Evolutionary conservation across 495 filamentous ascomycete species (phyloP).

Genomic region (Durotheca rogersii): DNA sequence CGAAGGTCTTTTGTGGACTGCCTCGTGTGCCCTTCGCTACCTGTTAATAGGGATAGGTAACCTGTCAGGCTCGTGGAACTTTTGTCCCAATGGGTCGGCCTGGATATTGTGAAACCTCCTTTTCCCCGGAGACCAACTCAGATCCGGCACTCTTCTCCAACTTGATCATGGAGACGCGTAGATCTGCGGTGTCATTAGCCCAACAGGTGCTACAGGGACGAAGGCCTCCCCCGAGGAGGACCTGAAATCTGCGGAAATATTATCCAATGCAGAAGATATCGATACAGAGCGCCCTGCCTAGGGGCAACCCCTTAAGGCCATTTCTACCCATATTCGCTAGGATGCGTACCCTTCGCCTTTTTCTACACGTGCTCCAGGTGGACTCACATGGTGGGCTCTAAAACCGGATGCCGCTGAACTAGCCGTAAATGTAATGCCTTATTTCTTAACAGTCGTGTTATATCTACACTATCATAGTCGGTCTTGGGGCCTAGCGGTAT

Average conservation of each 20-base stretch:
- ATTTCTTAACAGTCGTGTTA: too few species aligned
- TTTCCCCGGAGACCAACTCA: constrained; percentile 3
- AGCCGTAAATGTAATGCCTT: too few species aligned
- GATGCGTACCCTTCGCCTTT: too few species aligned
- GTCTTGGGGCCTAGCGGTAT: constrained; percentile 8
- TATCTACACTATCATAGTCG: neutral
- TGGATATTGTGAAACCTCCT: constrained; percentile 7
- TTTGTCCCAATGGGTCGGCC: constrained; percentile 1
- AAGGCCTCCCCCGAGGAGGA: constrained; percentile 10
- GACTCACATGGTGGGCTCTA: too few species aligned
- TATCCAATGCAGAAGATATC: neutral
- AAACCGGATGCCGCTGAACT: too few species aligned
- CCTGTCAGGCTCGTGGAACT: neutral
- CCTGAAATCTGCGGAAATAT: neutral
- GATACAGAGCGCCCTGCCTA: neutral
- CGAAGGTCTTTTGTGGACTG: neutral
- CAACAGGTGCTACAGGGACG: neutral
- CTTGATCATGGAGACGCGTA: constrained; percentile 1
- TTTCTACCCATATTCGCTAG: too few species aligned
- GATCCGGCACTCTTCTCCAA: neutral
- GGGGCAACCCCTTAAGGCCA: too few species aligned
- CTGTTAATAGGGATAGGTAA: neutral
- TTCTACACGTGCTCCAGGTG: too few species aligned
- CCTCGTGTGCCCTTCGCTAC: neutral
- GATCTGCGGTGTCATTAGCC: neutral